Base-by-base conservation (phyloP, 306 rosid genomes). In the Comarum palustre region DNA sequence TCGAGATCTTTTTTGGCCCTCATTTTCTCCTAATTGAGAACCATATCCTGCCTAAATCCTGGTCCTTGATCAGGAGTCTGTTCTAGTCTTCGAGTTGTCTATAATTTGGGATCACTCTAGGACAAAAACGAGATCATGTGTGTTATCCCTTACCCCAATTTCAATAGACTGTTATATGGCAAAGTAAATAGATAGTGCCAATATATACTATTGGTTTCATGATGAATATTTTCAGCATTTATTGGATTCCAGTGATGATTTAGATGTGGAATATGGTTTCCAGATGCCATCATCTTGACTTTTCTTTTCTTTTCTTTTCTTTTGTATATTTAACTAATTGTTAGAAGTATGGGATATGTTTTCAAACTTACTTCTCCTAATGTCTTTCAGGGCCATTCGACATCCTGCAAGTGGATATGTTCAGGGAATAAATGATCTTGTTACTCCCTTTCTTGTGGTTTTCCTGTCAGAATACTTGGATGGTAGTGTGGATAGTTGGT, bases 381-480 rank as follows among this genome's bases (percentile, higher is more conserved):
- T 79, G 24, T 80, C 63, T 59, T 82, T 73, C 85, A 93, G 98
- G 98, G 97, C 98, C 54, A 93, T 93, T 78, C 96, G 96, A 69
- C 98, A 93, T 86, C 98, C 98, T 68, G 98, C 98, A 67, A 93
- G 98, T 82, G 98, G 98, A 79, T 93, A 93, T 70, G 98, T 93
- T 75, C 98, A 90, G 89, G 98, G 98, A 79, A 93, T 93, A 90
- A 93, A 93, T 78, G 98, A 93, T 80, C 97, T 93, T 61, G 97
- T 77, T 61, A 90, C 98, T 19, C 98, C 98, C 13, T 93, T 93
- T 87, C 77, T 93, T 66, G 90, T 93, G 77, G 97, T 90, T 77
- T 90, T 93, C 85, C 81, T 93, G 82, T 87, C 98, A 75, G 98
- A 93, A 77, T 69, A 84, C 84, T 77, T 93, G 63, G 84, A 89